A percentile compares a stretch with the other conserved stretches of the same genome.
Evolutionary conservation across 176 grass and related monocot species (phyloP).

Genomic region (Saccharum officinarum): DNA sequence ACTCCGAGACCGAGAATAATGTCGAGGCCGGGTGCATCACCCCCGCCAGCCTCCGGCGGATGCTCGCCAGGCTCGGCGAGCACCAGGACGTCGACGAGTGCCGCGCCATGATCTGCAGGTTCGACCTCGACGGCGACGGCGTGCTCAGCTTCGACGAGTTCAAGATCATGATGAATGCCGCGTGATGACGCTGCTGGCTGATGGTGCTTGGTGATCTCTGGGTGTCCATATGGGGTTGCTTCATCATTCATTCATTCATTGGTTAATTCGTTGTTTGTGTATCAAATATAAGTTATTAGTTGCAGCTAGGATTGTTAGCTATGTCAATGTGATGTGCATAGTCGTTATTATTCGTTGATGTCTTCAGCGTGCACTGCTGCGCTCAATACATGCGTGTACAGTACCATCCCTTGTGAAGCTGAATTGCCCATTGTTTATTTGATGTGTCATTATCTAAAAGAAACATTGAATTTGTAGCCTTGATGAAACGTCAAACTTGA

Average conservation of each 20-base stretch:
- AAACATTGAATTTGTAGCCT: background rate
- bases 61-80: slow-evolving; percentile 31
- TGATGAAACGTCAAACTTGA: background rate
- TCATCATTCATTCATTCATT: background rate
- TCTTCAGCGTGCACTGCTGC: background rate
- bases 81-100: slow-evolving; percentile 41
- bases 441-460: background rate
- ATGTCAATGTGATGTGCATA: background rate
- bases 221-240: background rate
- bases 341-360: background rate
- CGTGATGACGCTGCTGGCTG: background rate
- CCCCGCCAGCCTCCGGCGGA: slow-evolving; percentile 33
- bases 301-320: background rate
- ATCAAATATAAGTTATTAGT: background rate
- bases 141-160: slow-evolving; percentile 63
- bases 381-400: no score
- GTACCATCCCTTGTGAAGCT: background rate
- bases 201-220: background rate
- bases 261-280: background rate
- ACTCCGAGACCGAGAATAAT: slow-evolving; percentile 31
- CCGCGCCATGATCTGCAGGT: slow-evolving; percentile 54
- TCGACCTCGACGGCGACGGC: slow-evolving; percentile 54
- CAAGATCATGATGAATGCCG: slow-evolving; percentile 52
- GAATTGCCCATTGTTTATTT: background rate
- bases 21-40: background rate